Evolutionary conservation across 768 basidiomycete genomes (phyloP).

Genomic region (Chlorophyllum brunneum): DNA sequence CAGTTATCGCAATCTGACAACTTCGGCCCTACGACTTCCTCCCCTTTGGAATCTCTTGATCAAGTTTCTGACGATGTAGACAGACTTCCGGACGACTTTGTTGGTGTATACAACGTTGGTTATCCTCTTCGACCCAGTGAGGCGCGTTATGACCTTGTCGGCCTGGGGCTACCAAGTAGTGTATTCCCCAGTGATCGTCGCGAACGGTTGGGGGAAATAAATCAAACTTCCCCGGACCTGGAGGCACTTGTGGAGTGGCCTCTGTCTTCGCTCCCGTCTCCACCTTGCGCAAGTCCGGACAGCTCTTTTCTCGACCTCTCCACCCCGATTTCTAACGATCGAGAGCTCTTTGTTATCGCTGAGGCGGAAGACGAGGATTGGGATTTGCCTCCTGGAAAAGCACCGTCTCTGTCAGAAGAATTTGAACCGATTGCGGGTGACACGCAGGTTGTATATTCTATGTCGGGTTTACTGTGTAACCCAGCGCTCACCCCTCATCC

Average conservation of each 20-base stretch:
- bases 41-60: background rate
- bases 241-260: background rate
- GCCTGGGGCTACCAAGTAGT: background rate
- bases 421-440: too few relatives aligned
- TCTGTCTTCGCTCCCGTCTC: background rate
- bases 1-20: background rate
- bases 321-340: background rate
- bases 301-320: background rate
- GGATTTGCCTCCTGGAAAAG: background rate
- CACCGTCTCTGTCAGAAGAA: too few relatives aligned
- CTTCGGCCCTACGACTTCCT: background rate
- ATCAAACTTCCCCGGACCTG: background rate
- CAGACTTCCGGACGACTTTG: background rate
- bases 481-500: too few relatives aligned
- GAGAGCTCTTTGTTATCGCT: background rate
- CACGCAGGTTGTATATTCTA: too few relatives aligned
- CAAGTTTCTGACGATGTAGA: background rate
- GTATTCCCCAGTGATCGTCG: background rate
- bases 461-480: too few relatives aligned
- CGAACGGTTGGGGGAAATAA: background rate
- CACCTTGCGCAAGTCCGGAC: background rate
- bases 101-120: background rate
- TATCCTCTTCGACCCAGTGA: slow-evolving; percentile 5
- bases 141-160: background rate
- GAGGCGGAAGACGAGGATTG: background rate